These are phyloP conservation scores for Mycotypha africana DNA, from an alignment of 371 early-diverging fungal species.

Conservation along the genomic window DNA sequence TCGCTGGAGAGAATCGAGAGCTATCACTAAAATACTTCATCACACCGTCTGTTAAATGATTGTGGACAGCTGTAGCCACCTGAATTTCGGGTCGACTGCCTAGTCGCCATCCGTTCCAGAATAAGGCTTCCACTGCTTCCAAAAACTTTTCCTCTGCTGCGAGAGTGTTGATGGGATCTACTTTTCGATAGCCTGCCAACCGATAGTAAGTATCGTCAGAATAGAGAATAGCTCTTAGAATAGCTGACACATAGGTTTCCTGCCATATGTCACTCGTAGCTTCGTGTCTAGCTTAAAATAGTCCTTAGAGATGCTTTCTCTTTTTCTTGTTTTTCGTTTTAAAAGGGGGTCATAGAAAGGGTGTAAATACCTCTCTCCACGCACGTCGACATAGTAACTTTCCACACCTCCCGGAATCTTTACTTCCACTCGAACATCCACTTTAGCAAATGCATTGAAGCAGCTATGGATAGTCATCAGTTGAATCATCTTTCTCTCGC, in stretches of 20 bases:
- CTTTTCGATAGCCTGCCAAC: constrained; percentile 77
- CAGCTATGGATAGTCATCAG: constrained; percentile 48
- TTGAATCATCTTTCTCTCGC: constrained; percentile 14
- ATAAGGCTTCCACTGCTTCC: constrained; percentile 76
- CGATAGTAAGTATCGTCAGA: constrained; percentile 68
- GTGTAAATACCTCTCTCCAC: constrained; percentile 49
- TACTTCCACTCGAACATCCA: constrained; percentile 95
- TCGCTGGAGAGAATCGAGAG: constrained; percentile 73
- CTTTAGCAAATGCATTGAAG: constrained; percentile 93
- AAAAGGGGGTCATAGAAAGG: neutral
- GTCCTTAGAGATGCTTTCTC: too few relatives aligned
- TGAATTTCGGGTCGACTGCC: constrained; percentile 93
- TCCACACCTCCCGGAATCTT: constrained; percentile 97
- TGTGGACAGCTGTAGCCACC: constrained; percentile 80
- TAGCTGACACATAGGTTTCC: constrained; percentile 82
- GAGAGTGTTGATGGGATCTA: constrained; percentile 75
- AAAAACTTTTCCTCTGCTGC: constrained; percentile 74
- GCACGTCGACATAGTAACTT: constrained; percentile 79
- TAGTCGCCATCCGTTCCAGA: constrained; percentile 88
- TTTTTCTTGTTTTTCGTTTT: neutral
- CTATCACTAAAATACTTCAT: constrained; percentile 82
- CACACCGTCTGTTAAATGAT: constrained; percentile 79
- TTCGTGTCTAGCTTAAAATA: constrained; percentile 42
- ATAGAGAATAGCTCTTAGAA: constrained; percentile 88
- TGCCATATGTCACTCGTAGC: constrained; percentile 83